Conservation (phyloP, 768 basidiomycete genomes). For the Cystobasidium ongulense region DNA sequence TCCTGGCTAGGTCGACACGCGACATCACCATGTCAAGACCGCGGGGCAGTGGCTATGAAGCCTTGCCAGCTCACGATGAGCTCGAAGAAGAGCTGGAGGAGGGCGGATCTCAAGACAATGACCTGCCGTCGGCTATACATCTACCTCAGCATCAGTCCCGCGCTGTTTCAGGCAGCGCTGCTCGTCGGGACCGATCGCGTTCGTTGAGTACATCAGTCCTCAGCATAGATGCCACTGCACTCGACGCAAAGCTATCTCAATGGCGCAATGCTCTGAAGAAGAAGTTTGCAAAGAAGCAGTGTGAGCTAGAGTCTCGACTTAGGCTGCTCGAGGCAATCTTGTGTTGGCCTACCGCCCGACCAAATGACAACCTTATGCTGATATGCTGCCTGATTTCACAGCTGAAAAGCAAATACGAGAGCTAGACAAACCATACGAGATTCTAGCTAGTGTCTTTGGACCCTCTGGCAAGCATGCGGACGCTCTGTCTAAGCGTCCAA, state of each 20-base stretch:
- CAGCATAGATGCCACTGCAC: neutral
- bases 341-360: neutral
- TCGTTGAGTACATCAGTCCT: neutral
- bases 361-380: neutral
- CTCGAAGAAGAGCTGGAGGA: constrained; percentile 8
- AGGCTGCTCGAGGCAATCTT: neutral
- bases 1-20: neutral
- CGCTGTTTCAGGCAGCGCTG: neutral
- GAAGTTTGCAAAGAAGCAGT: constrained; percentile 21
- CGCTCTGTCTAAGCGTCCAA: constrained; percentile 47
- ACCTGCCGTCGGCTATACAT: neutral
- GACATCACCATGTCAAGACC: neutral
- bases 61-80: constrained; percentile 23
- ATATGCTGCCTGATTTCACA: neutral
- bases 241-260: constrained; percentile 27
- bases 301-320: neutral
- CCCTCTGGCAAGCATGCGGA: constrained; percentile 48
- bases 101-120: neutral
- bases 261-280: constrained; percentile 12
- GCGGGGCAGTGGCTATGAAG: constrained; percentile 16
- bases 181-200: neutral
- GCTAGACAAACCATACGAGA: constrained; percentile 5
- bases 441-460: constrained; percentile 42
- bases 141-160: neutral
- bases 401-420: neutral